phyloP scores from a whole-genome alignment of 805 yeast species.

The Saccharomycopsis javanensis region DNA sequence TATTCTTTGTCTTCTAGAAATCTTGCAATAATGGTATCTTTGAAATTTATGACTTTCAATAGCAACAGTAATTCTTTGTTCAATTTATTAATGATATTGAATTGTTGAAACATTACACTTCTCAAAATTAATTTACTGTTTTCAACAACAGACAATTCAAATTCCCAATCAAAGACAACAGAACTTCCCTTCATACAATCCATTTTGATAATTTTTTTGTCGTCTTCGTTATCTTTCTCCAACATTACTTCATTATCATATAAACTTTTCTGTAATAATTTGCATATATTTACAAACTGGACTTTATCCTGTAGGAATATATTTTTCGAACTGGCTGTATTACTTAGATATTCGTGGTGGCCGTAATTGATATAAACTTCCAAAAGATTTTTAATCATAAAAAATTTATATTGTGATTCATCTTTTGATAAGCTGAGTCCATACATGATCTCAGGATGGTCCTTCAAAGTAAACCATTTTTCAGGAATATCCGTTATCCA shows the following conservation, averaged over 20 bases:
- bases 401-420: not conserved
- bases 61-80: not conserved
- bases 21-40: conserved; percentile 5
- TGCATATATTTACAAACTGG: not conserved
- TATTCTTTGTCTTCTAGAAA: conserved; percentile 1
- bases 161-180: not conserved
- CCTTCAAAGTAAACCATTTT: not conserved
- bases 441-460: not conserved
- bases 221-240: not conserved
- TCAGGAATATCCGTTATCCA: not conserved
- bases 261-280: not conserved
- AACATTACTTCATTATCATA: not conserved
- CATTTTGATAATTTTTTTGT: not conserved
- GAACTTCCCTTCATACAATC: not conserved
- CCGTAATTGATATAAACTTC: not conserved
- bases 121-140: conserved; percentile 17
- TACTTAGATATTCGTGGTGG: not conserved
- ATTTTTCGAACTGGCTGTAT: not conserved
- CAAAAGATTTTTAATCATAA: not conserved
- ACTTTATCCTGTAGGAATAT: not conserved
- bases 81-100: conserved; percentile 1
- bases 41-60: conserved; percentile 2
- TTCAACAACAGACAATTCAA: not conserved
- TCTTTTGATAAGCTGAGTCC: not conserved
- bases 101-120: conserved; percentile 2